Conservation (phyloP, 768 basidiomycete species). For the Fibroporia radiculosa region DNA sequence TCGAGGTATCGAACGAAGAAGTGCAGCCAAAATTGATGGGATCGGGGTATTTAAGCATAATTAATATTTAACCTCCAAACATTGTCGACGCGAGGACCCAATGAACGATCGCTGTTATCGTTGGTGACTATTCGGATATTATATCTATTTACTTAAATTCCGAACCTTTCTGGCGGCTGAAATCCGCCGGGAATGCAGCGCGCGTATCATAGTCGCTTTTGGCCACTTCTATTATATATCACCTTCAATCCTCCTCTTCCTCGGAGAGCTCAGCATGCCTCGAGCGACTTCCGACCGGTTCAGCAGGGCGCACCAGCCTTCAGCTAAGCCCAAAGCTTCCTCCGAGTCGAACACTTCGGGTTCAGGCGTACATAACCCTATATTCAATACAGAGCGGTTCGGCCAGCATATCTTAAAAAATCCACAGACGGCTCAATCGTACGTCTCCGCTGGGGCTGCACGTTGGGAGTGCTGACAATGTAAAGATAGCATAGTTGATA, state of each 20-base stretch:
- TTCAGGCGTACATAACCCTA: conserved; percentile 62
- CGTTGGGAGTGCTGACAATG: conserved; percentile 9
- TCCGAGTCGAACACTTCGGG: conserved; percentile 31
- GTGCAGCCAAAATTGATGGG: too few species aligned
- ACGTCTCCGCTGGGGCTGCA: conserved; percentile 16
- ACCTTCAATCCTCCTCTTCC: neutral
- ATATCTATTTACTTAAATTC: too few species aligned
- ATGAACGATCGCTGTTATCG: too few species aligned
- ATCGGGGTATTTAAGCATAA: too few species aligned
- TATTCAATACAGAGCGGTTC: conserved; percentile 92
- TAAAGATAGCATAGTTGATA: conserved; percentile 49
- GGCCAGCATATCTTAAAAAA: conserved; percentile 99
- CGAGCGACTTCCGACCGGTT: conserved; percentile 73
- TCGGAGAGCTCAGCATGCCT: conserved; percentile 48
- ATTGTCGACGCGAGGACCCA: too few species aligned
- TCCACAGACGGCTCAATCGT: conserved; percentile 87
- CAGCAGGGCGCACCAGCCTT: conserved; percentile 56
- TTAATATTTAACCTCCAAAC: too few species aligned
- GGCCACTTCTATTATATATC: too few species aligned
- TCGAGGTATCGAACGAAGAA: too few species aligned
- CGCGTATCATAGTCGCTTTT: too few species aligned
- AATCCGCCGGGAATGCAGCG: too few species aligned
- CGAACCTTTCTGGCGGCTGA: too few species aligned
- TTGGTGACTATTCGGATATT: too few species aligned
- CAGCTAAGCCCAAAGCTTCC: conserved; percentile 44